phyloP scores from a whole-genome alignment of 192 early-diverging fungal species.

The Coemansia sp. region DNA sequence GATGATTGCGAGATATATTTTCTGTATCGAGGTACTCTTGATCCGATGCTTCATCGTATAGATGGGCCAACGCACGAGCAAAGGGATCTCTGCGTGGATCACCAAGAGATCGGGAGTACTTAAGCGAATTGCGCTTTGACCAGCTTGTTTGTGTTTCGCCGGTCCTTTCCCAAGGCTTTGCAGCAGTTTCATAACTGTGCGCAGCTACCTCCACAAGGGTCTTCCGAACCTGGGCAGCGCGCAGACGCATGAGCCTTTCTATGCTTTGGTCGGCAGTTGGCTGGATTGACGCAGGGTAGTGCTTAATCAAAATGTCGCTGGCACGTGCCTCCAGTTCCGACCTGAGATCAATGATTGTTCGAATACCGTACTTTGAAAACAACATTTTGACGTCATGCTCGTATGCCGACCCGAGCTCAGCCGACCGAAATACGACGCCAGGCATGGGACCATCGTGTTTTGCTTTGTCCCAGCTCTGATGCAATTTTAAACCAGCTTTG shows the following conservation, averaged over 20 bases:
- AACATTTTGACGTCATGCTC: slow-evolving; percentile 52
- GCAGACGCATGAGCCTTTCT: slow-evolving; percentile 35
- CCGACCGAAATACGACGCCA: slow-evolving; percentile 54
- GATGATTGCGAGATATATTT: slow-evolving; percentile 20
- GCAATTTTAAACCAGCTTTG: slow-evolving; percentile 18
- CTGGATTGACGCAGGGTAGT: slow-evolving; percentile 52
- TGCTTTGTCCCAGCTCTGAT: slow-evolving; percentile 17
- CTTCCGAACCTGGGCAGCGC: slow-evolving; percentile 38
- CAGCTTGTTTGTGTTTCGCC: slow-evolving; percentile 46
- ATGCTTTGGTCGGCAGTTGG: slow-evolving; percentile 44
- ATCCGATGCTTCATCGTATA: slow-evolving; percentile 34
- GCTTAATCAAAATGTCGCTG: slow-evolving; percentile 45
- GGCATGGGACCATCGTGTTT: slow-evolving; percentile 44
- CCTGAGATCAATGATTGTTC: slow-evolving; percentile 56
- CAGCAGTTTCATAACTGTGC: slow-evolving; percentile 45
- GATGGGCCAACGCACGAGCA: slow-evolving; percentile 40
- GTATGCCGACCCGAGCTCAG: slow-evolving; percentile 44
- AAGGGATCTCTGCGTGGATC: slow-evolving; percentile 38
- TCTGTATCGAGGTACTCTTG: slow-evolving; percentile 26
- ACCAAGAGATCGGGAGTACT: slow-evolving; percentile 42
- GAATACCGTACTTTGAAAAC: slow-evolving; percentile 51
- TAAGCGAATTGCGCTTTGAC: slow-evolving; percentile 46
- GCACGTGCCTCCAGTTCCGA: slow-evolving; percentile 50
- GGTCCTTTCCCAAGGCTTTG: slow-evolving; percentile 48
- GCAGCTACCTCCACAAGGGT: slow-evolving; percentile 54